Base-by-base conservation (phyloP, 352 stramenopile genomes). In the Aphanomyces astaci region DNA sequence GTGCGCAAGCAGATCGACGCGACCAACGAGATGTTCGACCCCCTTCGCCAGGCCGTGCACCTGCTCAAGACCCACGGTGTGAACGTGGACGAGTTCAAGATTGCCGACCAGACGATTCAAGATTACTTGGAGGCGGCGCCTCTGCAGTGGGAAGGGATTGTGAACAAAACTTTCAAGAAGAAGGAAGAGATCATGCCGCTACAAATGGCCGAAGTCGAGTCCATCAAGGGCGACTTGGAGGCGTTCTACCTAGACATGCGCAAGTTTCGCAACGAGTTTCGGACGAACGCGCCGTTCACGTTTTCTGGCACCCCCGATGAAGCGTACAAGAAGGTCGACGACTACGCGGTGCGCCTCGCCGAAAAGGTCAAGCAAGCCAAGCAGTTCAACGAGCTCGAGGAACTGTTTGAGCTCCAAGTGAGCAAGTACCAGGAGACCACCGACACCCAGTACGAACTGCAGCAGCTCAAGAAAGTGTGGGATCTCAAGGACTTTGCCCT, bases 131-230 rank as follows among this genome's bases (percentile, higher is more conserved):
- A 99, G 70, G 94, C 96, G 28, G 93, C 93, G 19, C 95, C 95
- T 9, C 90, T 98, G 80, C 89, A 97, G 62, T 99, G 96, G 96
- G 96, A 98, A 71, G 92, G 82, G 4, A 96, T 98, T n/a, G 92
- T 98, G 30, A 98, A 98, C 76, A 98, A 98, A 73, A 98, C 95
- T 22, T 98, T 98, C 75, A 96, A 97, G 72, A 98, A 98, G 73
- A 98, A 98, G 67, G 96, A 99, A 76, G 93, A 98, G 71, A 98
- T 99, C 66, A 86, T 98, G 78, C 94, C 94, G 4, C 81, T 98
- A 46, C 96, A 99, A 79, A 98, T 98, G 85, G 80, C 91, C 17
- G 93, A 98, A 64, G 92, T 98, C 13, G 90, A 98, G 65, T 85
- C 82, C 27, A 96, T 98, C 66, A 98, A 98, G 67, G 76, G 90